These are phyloP conservation scores for Epicoccum nigrum DNA, from an alignment of 2,329 filamentous ascomycete species.

Conservation along the genomic window DNA sequence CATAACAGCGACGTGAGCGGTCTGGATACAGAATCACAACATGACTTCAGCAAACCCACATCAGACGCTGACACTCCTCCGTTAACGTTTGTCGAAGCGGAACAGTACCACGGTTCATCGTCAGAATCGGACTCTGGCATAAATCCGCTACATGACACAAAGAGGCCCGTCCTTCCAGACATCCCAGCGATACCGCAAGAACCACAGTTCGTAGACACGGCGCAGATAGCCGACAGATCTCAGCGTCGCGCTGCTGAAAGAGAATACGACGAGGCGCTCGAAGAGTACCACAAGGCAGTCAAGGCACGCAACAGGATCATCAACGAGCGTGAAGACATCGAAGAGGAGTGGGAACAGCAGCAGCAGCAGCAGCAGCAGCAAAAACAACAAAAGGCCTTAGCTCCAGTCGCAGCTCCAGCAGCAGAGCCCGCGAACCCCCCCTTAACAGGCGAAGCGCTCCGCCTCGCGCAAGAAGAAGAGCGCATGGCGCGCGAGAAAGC, in stretches of 20 bases:
- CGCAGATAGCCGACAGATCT: conserved; percentile 66
- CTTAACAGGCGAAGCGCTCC: conserved; percentile 23
- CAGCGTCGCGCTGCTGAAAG: conserved; percentile 72
- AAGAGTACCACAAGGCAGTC: conserved; percentile 69
- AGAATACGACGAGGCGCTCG: conserved; percentile 66
- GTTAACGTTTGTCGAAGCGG: conserved; percentile 55
- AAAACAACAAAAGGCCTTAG: background rate
- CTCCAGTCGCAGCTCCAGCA: background rate
- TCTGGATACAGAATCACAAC: conserved; percentile 21
- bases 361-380: conserved; percentile 27
- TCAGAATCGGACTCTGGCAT: conserved; percentile 35
- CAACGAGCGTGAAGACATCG: conserved; percentile 66
- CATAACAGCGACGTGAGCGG: conserved; percentile 13
- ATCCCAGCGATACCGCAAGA: conserved; percentile 60
- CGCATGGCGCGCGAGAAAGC: conserved; percentile 14
- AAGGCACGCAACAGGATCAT: conserved; percentile 71
- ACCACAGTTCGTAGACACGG: conserved; percentile 63
- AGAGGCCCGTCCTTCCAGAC: conserved; percentile 49
- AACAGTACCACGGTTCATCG: conserved; percentile 50
- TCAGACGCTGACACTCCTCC: conserved; percentile 27
- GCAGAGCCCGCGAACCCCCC: conserved; percentile 25
- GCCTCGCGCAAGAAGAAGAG: conserved; percentile 33
- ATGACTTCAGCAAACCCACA: background rate
- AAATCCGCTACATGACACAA: conserved; percentile 4
- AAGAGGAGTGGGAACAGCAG: conserved; percentile 53